Evolutionary conservation across 257 asterid genomes (phyloP).

Genomic region (Solanum pennellii): DNA sequence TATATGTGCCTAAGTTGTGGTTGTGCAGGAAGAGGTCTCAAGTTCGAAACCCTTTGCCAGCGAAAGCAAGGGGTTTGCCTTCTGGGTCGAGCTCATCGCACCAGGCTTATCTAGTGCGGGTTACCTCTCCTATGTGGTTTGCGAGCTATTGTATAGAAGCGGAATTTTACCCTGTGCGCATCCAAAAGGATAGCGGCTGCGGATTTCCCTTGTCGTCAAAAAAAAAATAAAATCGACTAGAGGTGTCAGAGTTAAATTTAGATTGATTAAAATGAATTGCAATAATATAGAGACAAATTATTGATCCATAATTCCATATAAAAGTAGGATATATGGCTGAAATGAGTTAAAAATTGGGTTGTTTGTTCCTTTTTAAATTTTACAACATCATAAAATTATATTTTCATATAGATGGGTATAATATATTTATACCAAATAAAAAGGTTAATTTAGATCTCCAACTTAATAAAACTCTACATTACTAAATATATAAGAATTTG

Average conservation of each 20-base stretch:
- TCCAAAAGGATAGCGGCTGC: too few species aligned
- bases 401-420: background rate
- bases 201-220: too few species aligned
- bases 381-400: background rate
- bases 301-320: background rate
- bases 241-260: background rate
- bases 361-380: background rate
- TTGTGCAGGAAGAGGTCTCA: too few species aligned
- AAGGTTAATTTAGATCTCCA: background rate
- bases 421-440: background rate
- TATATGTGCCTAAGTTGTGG: background rate
- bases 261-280: background rate
- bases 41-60: too few species aligned
- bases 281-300: background rate
- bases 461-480: background rate
- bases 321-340: background rate
- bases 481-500: background rate
- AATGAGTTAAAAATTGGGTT: background rate
- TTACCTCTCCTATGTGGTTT: too few species aligned
- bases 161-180: accelerated
- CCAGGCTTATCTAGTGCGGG: too few species aligned
- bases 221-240: too few species aligned
- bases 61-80: too few species aligned
- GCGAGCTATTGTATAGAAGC: too few species aligned
- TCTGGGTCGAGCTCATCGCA: too few species aligned